Evolutionary conservation across 176 grass and related monocot species (phyloP).

Genomic region (Bromus sterilis): DNA sequence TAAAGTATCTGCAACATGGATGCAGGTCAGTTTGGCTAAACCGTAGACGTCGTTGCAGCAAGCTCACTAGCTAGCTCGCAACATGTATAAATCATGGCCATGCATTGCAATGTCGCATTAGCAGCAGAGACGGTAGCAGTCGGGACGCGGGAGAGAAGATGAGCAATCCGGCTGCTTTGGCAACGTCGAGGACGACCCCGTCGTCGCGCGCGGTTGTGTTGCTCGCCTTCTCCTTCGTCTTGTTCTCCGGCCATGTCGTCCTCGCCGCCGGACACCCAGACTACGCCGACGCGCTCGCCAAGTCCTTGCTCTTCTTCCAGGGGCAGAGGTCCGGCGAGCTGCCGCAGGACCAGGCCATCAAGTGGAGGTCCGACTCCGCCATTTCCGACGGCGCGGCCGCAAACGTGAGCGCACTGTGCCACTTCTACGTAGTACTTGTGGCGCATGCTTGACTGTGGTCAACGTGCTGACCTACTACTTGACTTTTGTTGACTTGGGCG

Average conservation of each 20-base stretch:
- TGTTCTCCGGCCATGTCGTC: constrained; percentile 7
- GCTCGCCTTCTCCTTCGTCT: background rate
- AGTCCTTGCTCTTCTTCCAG: constrained; percentile 83
- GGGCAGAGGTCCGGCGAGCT: constrained; percentile 83
- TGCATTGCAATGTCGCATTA: background rate
- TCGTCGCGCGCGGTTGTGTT: background rate
- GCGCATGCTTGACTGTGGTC: background rate
- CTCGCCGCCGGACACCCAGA: constrained; percentile 39
- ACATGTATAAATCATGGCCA: background rate
- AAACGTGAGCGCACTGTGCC: constrained; percentile 23
- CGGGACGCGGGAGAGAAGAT: background rate
- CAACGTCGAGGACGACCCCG: background rate
- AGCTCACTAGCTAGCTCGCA: background rate
- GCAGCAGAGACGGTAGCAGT: background rate
- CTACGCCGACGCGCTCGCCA: constrained; percentile 69
- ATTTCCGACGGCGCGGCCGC: constrained; percentile 61
- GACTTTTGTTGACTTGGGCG: background rate
- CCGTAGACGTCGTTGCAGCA: background rate
- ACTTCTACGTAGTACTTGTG: background rate
- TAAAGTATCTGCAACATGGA: background rate
- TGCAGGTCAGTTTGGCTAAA: background rate
- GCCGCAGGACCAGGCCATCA: constrained; percentile 50
- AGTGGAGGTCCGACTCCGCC: constrained; percentile 76
- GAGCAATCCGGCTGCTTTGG: background rate
- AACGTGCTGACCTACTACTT: background rate